Evolutionary conservation across 139 green algal genomes (phyloP).

Genomic region (Haematococcus sp.): DNA sequence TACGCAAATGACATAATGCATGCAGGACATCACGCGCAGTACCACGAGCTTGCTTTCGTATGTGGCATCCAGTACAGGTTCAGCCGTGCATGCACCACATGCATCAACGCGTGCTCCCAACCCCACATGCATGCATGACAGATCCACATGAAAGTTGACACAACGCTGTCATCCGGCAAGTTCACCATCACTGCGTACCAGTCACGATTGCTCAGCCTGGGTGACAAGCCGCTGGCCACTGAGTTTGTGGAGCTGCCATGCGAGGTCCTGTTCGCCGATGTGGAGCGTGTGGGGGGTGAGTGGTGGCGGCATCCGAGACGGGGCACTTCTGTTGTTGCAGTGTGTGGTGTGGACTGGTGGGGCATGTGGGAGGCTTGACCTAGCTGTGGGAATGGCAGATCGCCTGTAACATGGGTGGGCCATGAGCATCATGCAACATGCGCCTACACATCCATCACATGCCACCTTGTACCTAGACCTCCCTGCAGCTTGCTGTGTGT

Average conservation of each 20-base stretch:
- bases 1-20: too few relatives aligned
- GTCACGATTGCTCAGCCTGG: constrained; percentile 43
- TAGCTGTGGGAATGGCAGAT: not conserved
- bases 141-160: constrained; percentile 89
- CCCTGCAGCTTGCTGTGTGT: too few relatives aligned
- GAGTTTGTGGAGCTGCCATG: constrained; percentile 89
- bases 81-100: too few relatives aligned
- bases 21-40: too few relatives aligned
- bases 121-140: too few relatives aligned
- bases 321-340: not conserved
- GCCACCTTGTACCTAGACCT: too few relatives aligned
- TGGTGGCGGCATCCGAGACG: not conserved
- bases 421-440: too few relatives aligned
- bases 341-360: not conserved
- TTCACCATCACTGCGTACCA: constrained; percentile 72
- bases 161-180: constrained; percentile 50
- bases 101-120: too few relatives aligned
- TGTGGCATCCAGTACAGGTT: too few relatives aligned
- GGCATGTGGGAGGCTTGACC: not conserved
- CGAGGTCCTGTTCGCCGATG: constrained; percentile 70
- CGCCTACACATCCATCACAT: too few relatives aligned
- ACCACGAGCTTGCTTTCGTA: too few relatives aligned
- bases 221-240: constrained; percentile 61
- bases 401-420: too few relatives aligned
- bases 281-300: constrained; percentile 74